phyloP scores from a whole-genome alignment of 2,329 filamentous ascomycete species.

The Grosmannia huntii region DNA sequence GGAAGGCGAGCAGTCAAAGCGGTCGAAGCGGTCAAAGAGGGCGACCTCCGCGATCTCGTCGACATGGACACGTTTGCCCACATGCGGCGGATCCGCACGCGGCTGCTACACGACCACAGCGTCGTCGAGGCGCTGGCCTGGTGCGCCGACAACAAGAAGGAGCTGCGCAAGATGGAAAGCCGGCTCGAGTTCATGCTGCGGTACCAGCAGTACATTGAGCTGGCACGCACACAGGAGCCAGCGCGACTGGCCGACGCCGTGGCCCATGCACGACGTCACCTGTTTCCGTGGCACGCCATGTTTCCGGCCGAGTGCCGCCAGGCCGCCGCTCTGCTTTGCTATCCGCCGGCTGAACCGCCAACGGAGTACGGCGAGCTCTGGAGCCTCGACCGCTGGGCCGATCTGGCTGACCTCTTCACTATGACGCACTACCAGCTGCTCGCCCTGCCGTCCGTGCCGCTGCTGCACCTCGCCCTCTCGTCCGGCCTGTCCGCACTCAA shows the following conservation, averaged over 20 bases:
- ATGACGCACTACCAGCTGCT: slow-evolving; percentile 78
- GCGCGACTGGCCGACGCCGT: slow-evolving; percentile 64
- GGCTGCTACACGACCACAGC: slow-evolving; percentile 50
- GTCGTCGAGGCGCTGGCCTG: slow-evolving; percentile 72
- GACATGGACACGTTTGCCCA: slow-evolving; percentile 80
- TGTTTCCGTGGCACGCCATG: slow-evolving; percentile 55
- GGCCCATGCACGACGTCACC: slow-evolving; percentile 67
- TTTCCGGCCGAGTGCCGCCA: slow-evolving; percentile 57
- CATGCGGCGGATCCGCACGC: slow-evolving; percentile 66
- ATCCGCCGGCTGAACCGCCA: slow-evolving; percentile 41
- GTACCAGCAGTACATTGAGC: slow-evolving; percentile 88
- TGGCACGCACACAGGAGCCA: slow-evolving; percentile 56
- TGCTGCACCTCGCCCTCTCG: slow-evolving; percentile 81
- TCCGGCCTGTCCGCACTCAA: slow-evolving; percentile 91
- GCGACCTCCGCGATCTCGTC: slow-evolving; percentile 66
- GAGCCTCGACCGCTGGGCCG: slow-evolving; percentile 56
- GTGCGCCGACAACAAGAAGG: slow-evolving; percentile 89
- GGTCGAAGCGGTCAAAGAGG: too few species aligned
- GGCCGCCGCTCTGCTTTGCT: slow-evolving; percentile 71
- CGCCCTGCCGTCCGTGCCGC: slow-evolving; percentile 65
- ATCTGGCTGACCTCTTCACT: slow-evolving; percentile 70
- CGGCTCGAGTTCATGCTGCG: slow-evolving; percentile 88
- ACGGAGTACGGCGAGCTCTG: slow-evolving; percentile 49
- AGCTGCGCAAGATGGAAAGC: slow-evolving; percentile 77
- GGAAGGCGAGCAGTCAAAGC: too few species aligned